A percentile compares a stretch with the other conserved stretches of the same genome.
phyloP scores from a whole-genome alignment of 1,139 yeast genomes.

The Nakaseomyces sp. region DNA sequence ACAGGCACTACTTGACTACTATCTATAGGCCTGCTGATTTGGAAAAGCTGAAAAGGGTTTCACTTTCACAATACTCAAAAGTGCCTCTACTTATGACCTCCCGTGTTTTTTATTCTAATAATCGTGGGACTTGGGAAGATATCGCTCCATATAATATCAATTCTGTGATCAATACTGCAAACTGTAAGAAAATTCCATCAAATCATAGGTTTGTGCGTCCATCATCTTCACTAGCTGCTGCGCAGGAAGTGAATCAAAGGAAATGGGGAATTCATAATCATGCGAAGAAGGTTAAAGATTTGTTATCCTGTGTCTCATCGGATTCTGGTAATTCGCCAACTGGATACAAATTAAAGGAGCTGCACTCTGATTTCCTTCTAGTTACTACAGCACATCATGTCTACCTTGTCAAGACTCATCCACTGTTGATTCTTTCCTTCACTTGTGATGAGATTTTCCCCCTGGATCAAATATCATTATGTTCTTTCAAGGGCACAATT shows the following conservation, averaged over 20 bases:
- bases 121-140: slow-evolving; percentile 4
- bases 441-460: slow-evolving; percentile 37
- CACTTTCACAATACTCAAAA: background rate
- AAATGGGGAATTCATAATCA: slow-evolving; percentile 19
- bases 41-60: background rate
- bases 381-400: slow-evolving; percentile 17
- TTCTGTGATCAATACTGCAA: background rate
- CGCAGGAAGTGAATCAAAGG: slow-evolving; percentile 9
- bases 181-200: background rate
- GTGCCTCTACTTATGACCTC: background rate
- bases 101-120: background rate
- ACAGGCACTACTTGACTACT: slow-evolving; percentile 1
- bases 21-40: background rate
- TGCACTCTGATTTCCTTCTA: slow-evolving; percentile 17
- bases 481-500: slow-evolving; percentile 31
- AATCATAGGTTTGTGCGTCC: slow-evolving; percentile 1
- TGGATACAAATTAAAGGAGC: slow-evolving; percentile 16
- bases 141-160: slow-evolving; percentile 3
- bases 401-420: slow-evolving; percentile 18
- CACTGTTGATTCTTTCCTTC: slow-evolving; percentile 39
- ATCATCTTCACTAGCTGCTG: background rate
- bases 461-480: slow-evolving; percentile 28
- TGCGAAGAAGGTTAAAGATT: slow-evolving; percentile 13
- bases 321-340: slow-evolving; percentile 10
- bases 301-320: slow-evolving; percentile 7